Conservation (phyloP, 1,284 basidiomycete species). For the Serendipita sp. region DNA sequence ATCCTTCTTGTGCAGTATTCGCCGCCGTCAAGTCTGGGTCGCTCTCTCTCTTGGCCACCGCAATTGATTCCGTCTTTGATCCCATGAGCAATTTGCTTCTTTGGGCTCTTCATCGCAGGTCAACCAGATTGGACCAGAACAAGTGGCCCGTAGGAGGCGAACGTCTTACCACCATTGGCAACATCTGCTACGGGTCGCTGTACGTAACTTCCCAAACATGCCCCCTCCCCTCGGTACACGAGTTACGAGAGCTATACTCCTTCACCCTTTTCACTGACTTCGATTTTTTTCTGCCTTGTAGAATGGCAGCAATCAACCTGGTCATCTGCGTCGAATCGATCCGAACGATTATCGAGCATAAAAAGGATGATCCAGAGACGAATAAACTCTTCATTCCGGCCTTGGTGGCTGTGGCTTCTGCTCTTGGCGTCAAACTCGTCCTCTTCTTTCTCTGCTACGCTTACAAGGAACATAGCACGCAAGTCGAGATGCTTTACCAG, state of each 20-base stretch:
- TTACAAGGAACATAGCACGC: conserved; percentile 66
- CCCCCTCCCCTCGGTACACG: neutral
- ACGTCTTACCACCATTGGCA: conserved; percentile 83
- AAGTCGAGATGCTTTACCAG: conserved; percentile 89
- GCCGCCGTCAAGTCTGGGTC: conserved; percentile 79
- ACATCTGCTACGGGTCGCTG: conserved; percentile 68
- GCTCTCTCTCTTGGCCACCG: conserved; percentile 79
- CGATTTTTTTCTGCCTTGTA: conserved; percentile 21
- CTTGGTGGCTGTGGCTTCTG: conserved; percentile 67
- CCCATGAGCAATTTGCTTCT: conserved; percentile 81
- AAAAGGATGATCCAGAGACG: conserved; percentile 33
- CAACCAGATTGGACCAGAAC: conserved; percentile 54
- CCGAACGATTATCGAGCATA: conserved; percentile 49
- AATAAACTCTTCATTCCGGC: conserved; percentile 70
- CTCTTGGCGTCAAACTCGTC: conserved; percentile 76
- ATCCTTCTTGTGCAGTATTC: conserved; percentile 38
- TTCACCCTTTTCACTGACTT: neutral
- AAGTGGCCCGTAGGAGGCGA: conserved; percentile 88
- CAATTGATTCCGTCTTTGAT: conserved; percentile 83
- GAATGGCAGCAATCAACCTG: conserved; percentile 76
- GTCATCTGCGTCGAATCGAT: conserved; percentile 78
- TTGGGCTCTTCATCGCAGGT: conserved; percentile 68
- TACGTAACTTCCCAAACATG: conserved; percentile 15
- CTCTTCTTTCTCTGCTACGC: conserved; percentile 81
- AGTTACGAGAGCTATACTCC: too few species aligned